Conservation (phyloP, 2,329 filamentous ascomycete genomes). For the Apiospora saccharicola region DNA sequence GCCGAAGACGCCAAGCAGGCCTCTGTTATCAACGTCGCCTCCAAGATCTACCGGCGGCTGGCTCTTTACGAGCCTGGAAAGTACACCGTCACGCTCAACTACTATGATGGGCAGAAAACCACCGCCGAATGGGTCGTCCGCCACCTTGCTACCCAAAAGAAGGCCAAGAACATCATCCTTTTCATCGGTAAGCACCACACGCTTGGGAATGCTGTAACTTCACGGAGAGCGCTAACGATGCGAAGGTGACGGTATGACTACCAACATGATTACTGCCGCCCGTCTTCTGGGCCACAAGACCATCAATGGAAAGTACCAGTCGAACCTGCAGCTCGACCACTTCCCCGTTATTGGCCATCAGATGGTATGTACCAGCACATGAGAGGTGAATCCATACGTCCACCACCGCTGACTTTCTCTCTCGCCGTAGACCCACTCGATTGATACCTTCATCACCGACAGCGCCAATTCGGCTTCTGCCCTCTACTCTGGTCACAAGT, state of each 20-base stretch:
- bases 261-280: constrained; percentile 82
- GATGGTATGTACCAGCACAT: constrained; percentile 57
- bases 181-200: constrained; percentile 71
- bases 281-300: constrained; percentile 82
- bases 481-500: constrained; percentile 85
- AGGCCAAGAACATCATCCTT: constrained; percentile 84
- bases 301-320: constrained; percentile 85
- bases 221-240: neutral
- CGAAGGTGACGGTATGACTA: constrained; percentile 67
- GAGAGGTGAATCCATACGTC: neutral
- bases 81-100: constrained; percentile 78
- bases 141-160: constrained; percentile 71
- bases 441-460: constrained; percentile 87
- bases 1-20: constrained; percentile 74
- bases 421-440: constrained; percentile 70
- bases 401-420: constrained; percentile 23
- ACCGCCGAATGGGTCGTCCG: constrained; percentile 80
- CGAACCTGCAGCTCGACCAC: constrained; percentile 77
- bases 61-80: constrained; percentile 80
- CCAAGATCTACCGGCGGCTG: constrained; percentile 79
- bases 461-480: constrained; percentile 86
- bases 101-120: constrained; percentile 76
- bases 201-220: neutral
- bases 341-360: constrained; percentile 88
- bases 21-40: constrained; percentile 79